These are phyloP conservation scores for Candida xiaguanensis DNA, from an alignment of 805 yeast species.

Conservation along the genomic window DNA sequence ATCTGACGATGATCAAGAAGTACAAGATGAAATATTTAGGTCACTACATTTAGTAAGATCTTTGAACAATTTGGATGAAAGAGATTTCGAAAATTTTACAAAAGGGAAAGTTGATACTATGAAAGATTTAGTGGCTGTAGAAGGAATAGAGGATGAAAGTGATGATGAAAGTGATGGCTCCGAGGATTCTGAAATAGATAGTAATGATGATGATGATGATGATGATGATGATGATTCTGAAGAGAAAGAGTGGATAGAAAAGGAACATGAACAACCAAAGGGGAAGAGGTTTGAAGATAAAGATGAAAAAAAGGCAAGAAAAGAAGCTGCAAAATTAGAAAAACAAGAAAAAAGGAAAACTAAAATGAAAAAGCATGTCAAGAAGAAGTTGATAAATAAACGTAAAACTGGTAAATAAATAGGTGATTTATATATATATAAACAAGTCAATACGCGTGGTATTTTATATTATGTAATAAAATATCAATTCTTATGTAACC, in stretches of 20 bases:
- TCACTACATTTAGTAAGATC: conserved; percentile 74
- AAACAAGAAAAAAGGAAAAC: conserved; percentile 30
- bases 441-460: too few species aligned
- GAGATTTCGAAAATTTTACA: conserved; percentile 77
- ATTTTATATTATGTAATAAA: too few species aligned
- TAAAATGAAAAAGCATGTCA: conserved; percentile 38
- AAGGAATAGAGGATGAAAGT: conserved; percentile 19
- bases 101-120: conserved; percentile 80
- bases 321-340: conserved; percentile 30
- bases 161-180: conserved; percentile 22
- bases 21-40: conserved; percentile 81
- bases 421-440: background rate
- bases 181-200: conserved; percentile 23
- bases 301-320: conserved; percentile 47
- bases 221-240: conserved; percentile 32
- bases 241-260: conserved; percentile 41
- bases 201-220: conserved; percentile 26
- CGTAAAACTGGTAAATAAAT: conserved; percentile 43
- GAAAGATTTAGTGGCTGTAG: conserved; percentile 52
- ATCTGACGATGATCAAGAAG: conserved; percentile 50
- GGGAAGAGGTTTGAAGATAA: conserved; percentile 68
- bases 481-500: too few species aligned
- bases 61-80: conserved; percentile 79
- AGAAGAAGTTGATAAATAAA: conserved; percentile 51
- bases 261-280: conserved; percentile 34